Evolutionary conservation across 768 basidiomycete genomes (phyloP), one percentile per base, ranked within the genome.

Genomic region (Brasilioporus rufonigricans): DNA sequence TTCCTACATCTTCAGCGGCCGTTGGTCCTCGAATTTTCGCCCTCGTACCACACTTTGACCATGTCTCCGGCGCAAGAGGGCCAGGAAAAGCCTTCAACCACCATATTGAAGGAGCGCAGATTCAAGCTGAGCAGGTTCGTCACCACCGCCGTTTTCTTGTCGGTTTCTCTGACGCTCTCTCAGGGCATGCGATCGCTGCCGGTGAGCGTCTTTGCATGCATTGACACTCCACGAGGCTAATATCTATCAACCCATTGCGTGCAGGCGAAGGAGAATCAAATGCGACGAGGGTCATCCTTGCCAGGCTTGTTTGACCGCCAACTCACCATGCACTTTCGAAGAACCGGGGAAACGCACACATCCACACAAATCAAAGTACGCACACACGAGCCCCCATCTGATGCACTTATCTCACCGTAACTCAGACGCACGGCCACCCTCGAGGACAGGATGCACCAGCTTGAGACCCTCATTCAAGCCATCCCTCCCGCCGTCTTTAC

Each of bases 251-350:
- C 39, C 7, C 26, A 44, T 21, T 3, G 31, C 47, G 26, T 44
- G 7, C 61, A 92, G 90, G 19, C 87, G 90, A 50, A 78, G 91
- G 63, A 76, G 91, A 64, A 93, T 93, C 68, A 90, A 89, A 63
- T 93, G 91, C 65, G 91, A 93, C 62, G 91, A 93, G 68, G 91
- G 91, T 0, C 89, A 91, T 65, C 91, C 91, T 32, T 93, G 90
- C 69, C 89, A 92, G 72, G 89, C 90, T 13, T 93, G 91, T 69
- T 71, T 91, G n/a, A 85, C 86, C 7, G 87, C 90, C 12, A 87
- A 80, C 64, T 90, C 90, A 3, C 74, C 87, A 9, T 93, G 91
- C 60, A 92, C 91, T 0, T 92, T 92, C 63, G 91, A 92, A 70
- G 91, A 92, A 70, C 87, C 89, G 3, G 89, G 89, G 3, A 93